phyloP scores from a whole-genome alignment of 2,329 filamentous ascomycete species.

The Cytospora chrysosperma region DNA sequence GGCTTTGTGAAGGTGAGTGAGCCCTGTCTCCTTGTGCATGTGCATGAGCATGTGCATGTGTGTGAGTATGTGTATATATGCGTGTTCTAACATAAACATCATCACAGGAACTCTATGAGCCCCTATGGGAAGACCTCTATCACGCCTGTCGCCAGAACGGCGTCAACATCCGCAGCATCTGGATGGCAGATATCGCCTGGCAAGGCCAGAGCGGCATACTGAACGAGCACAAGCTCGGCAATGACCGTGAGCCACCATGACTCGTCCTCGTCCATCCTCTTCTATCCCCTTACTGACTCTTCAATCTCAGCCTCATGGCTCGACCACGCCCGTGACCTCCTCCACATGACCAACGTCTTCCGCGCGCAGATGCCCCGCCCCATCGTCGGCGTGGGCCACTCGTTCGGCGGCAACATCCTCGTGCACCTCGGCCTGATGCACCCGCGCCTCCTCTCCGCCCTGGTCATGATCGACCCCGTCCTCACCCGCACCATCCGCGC shows the following conservation, averaged over 20 bases:
- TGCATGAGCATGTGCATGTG: too few relatives aligned
- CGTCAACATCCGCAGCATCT: slow-evolving; percentile 76
- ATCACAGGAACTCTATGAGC: slow-evolving; percentile 81
- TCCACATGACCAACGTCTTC: slow-evolving; percentile 83
- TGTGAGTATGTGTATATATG: too few relatives aligned
- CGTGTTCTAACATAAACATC: slow-evolving; percentile 18
- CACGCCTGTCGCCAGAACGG: slow-evolving; percentile 54
- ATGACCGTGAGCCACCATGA: slow-evolving; percentile 69
- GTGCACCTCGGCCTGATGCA: slow-evolving; percentile 72
- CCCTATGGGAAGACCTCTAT: slow-evolving; percentile 82
- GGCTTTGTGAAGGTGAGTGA: slow-evolving; percentile 84
- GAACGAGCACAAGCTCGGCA: slow-evolving; percentile 74
- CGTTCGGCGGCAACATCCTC: slow-evolving; percentile 77
- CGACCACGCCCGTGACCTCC: slow-evolving; percentile 80
- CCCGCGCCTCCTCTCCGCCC: slow-evolving; percentile 72
- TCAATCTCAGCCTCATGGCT: slow-evolving; percentile 68
- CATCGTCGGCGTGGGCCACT: slow-evolving; percentile 82
- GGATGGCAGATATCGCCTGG: slow-evolving; percentile 86
- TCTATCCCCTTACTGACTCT: neutral
- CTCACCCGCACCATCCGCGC: slow-evolving; percentile 54
- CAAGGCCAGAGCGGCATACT: slow-evolving; percentile 77
- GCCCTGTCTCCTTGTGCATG: too few relatives aligned
- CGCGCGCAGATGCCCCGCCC: slow-evolving; percentile 77
- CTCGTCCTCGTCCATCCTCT: neutral
- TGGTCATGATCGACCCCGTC: slow-evolving; percentile 84